Conservation (phyloP, 257 asterid species). For the Mitragyna speciosa region DNA sequence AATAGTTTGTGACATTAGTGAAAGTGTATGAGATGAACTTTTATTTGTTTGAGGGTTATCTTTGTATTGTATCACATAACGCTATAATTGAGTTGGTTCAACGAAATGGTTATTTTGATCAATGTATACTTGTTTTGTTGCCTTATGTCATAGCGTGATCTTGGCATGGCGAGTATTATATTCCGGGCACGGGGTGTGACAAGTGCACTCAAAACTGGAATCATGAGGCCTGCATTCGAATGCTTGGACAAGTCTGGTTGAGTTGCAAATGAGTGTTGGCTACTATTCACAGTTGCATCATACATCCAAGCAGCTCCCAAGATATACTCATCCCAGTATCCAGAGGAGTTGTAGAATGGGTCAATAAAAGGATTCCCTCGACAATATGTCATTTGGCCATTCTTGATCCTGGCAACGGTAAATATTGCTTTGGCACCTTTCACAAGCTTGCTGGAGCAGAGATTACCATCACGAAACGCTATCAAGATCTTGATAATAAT, state of each 20-base stretch:
- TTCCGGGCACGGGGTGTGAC: too few species aligned
- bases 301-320: conserved; percentile 86
- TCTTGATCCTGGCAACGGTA: conserved; percentile 51
- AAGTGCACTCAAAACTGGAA: conserved; percentile 64
- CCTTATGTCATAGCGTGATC: too few species aligned
- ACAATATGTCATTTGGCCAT: conserved; percentile 41
- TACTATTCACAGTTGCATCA: conserved; percentile 73
- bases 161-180: too few species aligned
- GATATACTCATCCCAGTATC: conserved; percentile 70
- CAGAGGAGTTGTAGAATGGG: conserved; percentile 73
- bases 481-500: conserved; percentile 54
- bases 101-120: too few species aligned
- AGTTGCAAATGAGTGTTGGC: conserved; percentile 60
- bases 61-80: too few species aligned
- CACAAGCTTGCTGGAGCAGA: conserved; percentile 53
- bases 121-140: too few species aligned
- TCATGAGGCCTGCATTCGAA: conserved; percentile 41
- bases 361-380: conserved; percentile 56
- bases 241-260: conserved; percentile 36
- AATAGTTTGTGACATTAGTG: too few species aligned
- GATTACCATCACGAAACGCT: too few species aligned
- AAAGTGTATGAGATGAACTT: too few species aligned
- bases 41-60: too few species aligned
- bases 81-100: too few species aligned
- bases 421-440: conserved; percentile 57